These are phyloP conservation scores for Hygrophorus russula DNA, from an alignment of 768 basidiomycete genomes.

Conservation along the genomic window DNA sequence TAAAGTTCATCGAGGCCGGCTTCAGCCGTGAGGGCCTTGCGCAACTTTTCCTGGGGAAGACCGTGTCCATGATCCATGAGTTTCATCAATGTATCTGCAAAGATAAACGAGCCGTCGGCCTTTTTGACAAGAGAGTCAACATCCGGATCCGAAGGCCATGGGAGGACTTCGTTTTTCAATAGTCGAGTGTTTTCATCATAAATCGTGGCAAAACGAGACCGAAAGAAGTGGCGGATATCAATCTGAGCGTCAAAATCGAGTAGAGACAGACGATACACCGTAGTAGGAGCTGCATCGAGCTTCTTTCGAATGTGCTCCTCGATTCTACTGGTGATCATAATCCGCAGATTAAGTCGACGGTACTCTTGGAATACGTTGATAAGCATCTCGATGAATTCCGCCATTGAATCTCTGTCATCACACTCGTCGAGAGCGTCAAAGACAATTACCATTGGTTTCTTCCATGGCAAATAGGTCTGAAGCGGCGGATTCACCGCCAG, in stretches of 20 bases:
- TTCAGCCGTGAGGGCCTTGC: background rate
- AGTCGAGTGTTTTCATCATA: background rate
- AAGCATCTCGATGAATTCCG: slow-evolving; percentile 1
- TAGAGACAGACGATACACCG: background rate
- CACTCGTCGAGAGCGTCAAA: slow-evolving; percentile 12
- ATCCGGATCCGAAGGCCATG: background rate
- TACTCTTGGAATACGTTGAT: background rate
- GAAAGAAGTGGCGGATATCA: slow-evolving; percentile 1
- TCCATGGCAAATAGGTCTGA: background rate
- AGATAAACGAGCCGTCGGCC: background rate
- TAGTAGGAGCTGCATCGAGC: background rate
- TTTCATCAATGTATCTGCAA: background rate
- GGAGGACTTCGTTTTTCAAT: background rate
- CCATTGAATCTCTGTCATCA: background rate
- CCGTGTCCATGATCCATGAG: slow-evolving; percentile 4
- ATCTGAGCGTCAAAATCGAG: background rate
- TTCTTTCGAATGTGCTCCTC: slow-evolving; percentile 7
- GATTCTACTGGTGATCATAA: slow-evolving; percentile 8
- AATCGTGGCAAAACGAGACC: background rate
- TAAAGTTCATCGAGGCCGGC: slow-evolving; percentile 4
- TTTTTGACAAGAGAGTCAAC: background rate
- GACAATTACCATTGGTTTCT: slow-evolving; percentile 2
- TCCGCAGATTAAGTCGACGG: slow-evolving; percentile 1
- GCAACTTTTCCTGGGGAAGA: slow-evolving; percentile 7
- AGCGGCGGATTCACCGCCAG: background rate